Conservation (phyloP, 768 basidiomycete genomes). For the Sporobolomyces roseus region DNA sequence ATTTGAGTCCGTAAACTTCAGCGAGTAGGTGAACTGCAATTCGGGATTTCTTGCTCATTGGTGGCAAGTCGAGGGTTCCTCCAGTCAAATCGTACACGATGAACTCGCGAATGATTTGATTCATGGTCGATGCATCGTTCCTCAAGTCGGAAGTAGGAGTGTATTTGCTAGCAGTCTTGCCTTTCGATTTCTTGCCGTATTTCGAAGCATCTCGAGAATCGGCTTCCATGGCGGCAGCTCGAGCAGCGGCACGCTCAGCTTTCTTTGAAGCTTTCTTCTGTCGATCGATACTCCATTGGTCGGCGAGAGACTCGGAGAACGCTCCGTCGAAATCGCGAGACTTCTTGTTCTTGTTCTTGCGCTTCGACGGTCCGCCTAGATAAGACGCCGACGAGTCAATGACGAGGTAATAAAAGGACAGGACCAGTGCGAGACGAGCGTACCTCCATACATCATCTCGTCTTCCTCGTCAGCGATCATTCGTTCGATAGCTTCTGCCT, state of each 20-base stretch:
- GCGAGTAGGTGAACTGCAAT: conserved; percentile 76
- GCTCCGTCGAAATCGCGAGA: conserved; percentile 47
- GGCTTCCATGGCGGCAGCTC: conserved; percentile 60
- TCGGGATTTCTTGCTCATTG: conserved; percentile 68
- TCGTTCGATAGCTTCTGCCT: conserved; percentile 26
- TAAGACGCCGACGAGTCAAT: too few relatives aligned
- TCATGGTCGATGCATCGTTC: conserved; percentile 60
- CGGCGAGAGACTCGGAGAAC: conserved; percentile 60
- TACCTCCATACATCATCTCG: conserved; percentile 15
- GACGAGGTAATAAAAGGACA: too few relatives aligned
- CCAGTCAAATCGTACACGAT: conserved; percentile 57
- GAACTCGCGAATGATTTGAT: conserved; percentile 68
- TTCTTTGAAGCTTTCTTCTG: conserved; percentile 75
- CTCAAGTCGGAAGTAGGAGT: conserved; percentile 51
- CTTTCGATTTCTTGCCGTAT: conserved; percentile 60
- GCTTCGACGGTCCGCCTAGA: conserved; percentile 27
- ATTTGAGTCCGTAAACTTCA: conserved; percentile 70
- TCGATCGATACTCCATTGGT: conserved; percentile 76
- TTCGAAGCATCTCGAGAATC: conserved; percentile 55
- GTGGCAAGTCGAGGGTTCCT: conserved; percentile 64
- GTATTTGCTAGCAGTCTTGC: conserved; percentile 45
- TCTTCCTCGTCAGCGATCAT: conserved; percentile 27
- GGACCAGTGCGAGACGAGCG: not conserved
- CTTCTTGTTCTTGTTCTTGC: conserved; percentile 51
- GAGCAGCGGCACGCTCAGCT: conserved; percentile 59